Conservation (phyloP, 495 filamentous ascomycete genomes). For the Neurospora sp. region DNA sequence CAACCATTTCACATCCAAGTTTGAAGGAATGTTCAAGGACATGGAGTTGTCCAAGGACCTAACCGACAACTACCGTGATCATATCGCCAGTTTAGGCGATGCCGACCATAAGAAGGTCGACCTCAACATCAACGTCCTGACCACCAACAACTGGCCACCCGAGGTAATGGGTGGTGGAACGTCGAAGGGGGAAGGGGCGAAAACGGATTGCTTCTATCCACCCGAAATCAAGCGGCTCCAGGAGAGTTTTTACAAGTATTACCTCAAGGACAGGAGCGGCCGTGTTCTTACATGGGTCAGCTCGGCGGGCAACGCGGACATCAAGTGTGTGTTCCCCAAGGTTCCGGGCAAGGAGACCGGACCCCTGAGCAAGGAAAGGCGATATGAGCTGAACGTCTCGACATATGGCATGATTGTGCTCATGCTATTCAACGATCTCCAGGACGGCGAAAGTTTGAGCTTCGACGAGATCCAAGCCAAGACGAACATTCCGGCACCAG, state of each 20-base stretch:
- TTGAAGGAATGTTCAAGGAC: slow-evolving; percentile 98
- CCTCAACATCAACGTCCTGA: slow-evolving; percentile 74
- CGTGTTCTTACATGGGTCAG: slow-evolving; percentile 75
- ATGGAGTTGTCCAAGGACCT: slow-evolving; percentile 86
- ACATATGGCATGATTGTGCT: slow-evolving; percentile 91
- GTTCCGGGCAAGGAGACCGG: slow-evolving; percentile 51
- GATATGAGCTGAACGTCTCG: slow-evolving; percentile 83
- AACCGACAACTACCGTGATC: slow-evolving; percentile 59
- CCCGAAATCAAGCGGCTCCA: slow-evolving; percentile 64
- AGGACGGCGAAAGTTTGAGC: slow-evolving; percentile 51
- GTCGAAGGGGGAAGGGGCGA: slow-evolving; percentile 37
- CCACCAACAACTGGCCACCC: slow-evolving; percentile 88
- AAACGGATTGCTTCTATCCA: slow-evolving; percentile 57
- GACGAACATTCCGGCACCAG: slow-evolving; percentile 70
- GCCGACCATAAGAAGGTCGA: slow-evolving; percentile 60
- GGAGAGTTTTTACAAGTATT: slow-evolving; percentile 83
- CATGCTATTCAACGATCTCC: slow-evolving; percentile 76
- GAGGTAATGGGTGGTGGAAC: slow-evolving; percentile 58
- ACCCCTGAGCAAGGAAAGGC: slow-evolving; percentile 53
- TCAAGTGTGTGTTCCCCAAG: slow-evolving; percentile 69
- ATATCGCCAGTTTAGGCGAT: slow-evolving; percentile 55
- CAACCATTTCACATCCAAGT: slow-evolving; percentile 81
- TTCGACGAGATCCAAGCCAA: slow-evolving; percentile 77
- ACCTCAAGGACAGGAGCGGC: slow-evolving; percentile 77
- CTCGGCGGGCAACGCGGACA: slow-evolving; percentile 64